These are phyloP conservation scores for Podaxis sp. DNA, from an alignment of 768 basidiomycete species.

Conservation along the genomic window DNA sequence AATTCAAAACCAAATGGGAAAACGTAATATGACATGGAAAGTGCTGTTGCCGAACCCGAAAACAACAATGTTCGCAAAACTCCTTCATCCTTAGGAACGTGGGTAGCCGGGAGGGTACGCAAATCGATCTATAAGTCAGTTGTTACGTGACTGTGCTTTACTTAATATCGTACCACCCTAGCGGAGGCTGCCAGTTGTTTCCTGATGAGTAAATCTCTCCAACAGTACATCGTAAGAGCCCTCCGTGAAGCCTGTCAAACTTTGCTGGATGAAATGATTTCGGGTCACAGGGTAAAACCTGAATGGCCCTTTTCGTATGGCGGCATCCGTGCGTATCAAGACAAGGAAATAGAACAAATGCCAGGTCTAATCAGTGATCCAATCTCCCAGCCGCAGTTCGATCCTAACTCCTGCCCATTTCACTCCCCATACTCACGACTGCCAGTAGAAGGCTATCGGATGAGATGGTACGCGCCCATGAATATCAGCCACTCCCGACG, in stretches of 20 bases:
- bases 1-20: conserved; percentile 2
- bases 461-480: neutral
- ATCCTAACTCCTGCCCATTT: neutral
- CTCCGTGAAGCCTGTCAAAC: too few relatives aligned
- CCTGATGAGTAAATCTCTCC: too few relatives aligned
- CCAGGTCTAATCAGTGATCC: neutral
- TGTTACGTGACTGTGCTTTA: too few relatives aligned
- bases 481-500: conserved; percentile 10
- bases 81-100: neutral
- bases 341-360: neutral
- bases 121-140: too few relatives aligned
- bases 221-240: too few relatives aligned
- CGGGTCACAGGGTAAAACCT: neutral
- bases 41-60: too few relatives aligned
- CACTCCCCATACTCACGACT: neutral
- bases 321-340: neutral
- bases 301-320: neutral
- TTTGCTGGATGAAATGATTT: neutral
- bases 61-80: neutral
- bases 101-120: neutral
- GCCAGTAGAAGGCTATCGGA: neutral
- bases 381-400: too few relatives aligned
- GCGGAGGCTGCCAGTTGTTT: too few relatives aligned
- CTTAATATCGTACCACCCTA: too few relatives aligned
- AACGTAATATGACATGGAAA: neutral